Evolutionary conservation across 306 rosid genomes (phyloP).

Genomic region (Quercus aquifolioides): DNA sequence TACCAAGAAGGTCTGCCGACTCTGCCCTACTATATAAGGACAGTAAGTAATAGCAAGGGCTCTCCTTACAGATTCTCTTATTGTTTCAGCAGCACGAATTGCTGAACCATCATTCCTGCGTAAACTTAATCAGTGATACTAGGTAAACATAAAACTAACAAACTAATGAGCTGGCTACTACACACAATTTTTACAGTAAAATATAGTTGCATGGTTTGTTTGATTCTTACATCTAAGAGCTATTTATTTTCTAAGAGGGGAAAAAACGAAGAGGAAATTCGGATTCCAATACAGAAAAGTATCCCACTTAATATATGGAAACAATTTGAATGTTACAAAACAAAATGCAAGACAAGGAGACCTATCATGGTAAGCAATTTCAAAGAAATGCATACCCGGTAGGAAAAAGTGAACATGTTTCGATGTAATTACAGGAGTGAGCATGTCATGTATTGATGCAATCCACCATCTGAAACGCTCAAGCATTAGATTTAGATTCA

Average conservation of each 20-base stretch:
- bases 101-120: no score
- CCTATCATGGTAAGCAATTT: constrained; percentile 51
- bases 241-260: neutral
- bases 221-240: constrained; percentile 17
- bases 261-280: constrained; percentile 18
- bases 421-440: constrained; percentile 42
- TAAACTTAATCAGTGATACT: neutral
- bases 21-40: no score
- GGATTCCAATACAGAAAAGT: constrained; percentile 39
- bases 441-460: constrained; percentile 31
- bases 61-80: no score
- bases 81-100: no score
- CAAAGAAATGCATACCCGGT: constrained; percentile 42
- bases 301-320: constrained; percentile 34
- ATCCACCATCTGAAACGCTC: constrained; percentile 35
- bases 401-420: constrained; percentile 31
- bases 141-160: neutral
- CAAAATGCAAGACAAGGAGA: constrained; percentile 31
- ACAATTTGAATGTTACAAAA: constrained; percentile 32
- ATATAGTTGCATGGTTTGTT: neutral
- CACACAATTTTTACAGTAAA: neutral
- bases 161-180: neutral
- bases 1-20: no score
- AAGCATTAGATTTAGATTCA: constrained; percentile 7
- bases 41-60: no score